These are phyloP conservation scores for Artemisia tridentata DNA, from an alignment of 129 eudicot species.

Conservation along the genomic window DNA sequence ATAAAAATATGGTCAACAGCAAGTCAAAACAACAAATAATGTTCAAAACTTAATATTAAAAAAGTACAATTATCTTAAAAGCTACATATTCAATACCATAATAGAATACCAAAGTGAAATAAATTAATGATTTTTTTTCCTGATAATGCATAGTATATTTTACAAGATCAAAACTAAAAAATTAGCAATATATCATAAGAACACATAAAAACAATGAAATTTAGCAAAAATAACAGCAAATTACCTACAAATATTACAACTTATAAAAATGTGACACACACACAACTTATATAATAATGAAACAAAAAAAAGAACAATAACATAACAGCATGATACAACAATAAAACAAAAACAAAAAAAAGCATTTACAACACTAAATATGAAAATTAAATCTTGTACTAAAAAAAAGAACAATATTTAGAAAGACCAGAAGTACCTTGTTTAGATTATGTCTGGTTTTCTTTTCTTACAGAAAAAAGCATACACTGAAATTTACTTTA, in stretches of 20 bases:
- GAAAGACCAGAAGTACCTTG: conserved; percentile 8
- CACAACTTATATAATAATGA: conserved; percentile 5
- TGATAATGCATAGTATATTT: neutral
- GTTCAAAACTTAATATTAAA: neutral
- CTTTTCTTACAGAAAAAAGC: conserved; percentile 4
- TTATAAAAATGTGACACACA: conserved; percentile 19
- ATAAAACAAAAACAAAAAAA: conserved; percentile 2
- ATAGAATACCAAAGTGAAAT: too few species aligned
- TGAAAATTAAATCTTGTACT: conserved; percentile 9
- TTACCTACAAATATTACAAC: conserved; percentile 9
- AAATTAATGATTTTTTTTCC: too few species aligned
- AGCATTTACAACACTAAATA: neutral
- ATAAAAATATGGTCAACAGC: neutral
- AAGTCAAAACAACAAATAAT: neutral
- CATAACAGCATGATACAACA: neutral
- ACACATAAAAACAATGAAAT: neutral
- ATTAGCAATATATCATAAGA: neutral
- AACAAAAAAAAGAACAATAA: conserved; percentile 4
- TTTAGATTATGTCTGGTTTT: conserved; percentile 18
- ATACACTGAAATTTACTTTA: conserved; percentile 17
- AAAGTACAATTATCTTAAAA: too few species aligned
- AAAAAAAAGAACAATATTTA: neutral
- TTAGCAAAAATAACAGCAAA: conserved; percentile 3
- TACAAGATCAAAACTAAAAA: conserved; percentile 19
- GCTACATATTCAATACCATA: too few species aligned